Conservation (phyloP, 352 stramenopile genomes). For the Pythium phragmiticola region DNA sequence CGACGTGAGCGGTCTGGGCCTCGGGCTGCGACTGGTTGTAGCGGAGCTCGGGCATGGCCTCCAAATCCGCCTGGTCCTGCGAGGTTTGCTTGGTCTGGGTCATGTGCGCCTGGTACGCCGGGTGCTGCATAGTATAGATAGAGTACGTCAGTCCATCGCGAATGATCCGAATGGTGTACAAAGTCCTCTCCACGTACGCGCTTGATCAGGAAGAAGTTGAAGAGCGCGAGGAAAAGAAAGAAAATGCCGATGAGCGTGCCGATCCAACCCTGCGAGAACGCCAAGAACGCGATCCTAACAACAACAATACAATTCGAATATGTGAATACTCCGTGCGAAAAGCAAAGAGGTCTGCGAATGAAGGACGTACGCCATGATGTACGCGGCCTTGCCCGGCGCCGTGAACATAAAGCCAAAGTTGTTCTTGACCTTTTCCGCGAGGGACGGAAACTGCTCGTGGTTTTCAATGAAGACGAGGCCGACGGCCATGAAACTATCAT, state of each 20-base stretch:
- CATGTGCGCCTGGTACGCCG: slow-evolving; percentile 77
- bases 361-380: slow-evolving; percentile 72
- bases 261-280: slow-evolving; percentile 79
- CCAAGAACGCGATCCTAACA: slow-evolving; percentile 71
- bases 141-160: not conserved
- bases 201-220: slow-evolving; percentile 89
- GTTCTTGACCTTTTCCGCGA: slow-evolving; percentile 76
- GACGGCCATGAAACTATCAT: slow-evolving; percentile 47
- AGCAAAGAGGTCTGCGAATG: not conserved
- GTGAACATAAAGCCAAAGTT: slow-evolving; percentile 91
- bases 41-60: slow-evolving; percentile 76
- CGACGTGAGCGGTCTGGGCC: slow-evolving; percentile 56
- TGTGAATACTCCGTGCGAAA: slow-evolving; percentile 6
- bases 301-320: not conserved
- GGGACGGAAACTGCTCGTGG: slow-evolving; percentile 76
- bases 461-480: slow-evolving; percentile 83
- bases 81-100: slow-evolving; percentile 47
- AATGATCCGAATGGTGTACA: not conserved
- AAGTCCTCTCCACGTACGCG: slow-evolving; percentile 38
- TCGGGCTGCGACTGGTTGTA: slow-evolving; percentile 66
- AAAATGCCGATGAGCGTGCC: slow-evolving; percentile 71
- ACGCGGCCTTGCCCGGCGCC: slow-evolving; percentile 74
- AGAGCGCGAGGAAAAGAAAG: slow-evolving; percentile 73
- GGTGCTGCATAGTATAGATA: slow-evolving; percentile 40
- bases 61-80: slow-evolving; percentile 60